phyloP scores from a whole-genome alignment of 169 alveolate genomes.

The Plasmodium ovale region DNA sequence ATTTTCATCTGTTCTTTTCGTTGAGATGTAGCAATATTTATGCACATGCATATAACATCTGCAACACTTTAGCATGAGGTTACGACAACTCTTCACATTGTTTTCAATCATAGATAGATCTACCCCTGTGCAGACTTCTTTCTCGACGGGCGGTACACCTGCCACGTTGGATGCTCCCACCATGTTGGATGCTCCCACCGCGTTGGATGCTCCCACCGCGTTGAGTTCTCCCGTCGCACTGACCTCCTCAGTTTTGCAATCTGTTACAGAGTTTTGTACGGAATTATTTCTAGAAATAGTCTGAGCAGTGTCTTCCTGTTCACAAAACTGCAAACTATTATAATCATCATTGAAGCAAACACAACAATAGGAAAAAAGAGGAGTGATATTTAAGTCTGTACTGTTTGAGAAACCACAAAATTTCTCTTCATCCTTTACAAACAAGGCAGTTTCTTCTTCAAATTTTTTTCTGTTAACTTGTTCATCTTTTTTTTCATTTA shows the following conservation, averaged over 20 bases:
- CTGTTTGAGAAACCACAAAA: constrained; percentile 67
- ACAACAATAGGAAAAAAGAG: constrained; percentile 47
- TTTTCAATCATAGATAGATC: constrained; percentile 32
- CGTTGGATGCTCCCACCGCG: background rate
- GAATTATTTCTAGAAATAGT: constrained; percentile 24
- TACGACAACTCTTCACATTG: constrained; percentile 28
- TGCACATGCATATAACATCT: constrained; percentile 74
- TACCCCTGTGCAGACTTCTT: too few species aligned
- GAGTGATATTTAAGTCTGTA: constrained; percentile 63
- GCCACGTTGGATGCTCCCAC: background rate
- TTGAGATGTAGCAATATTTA: constrained; percentile 61
- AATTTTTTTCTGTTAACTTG: background rate
- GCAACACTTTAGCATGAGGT: constrained; percentile 42
- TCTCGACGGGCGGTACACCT: background rate
- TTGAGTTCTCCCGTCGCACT: background rate
- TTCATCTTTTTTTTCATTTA: background rate
- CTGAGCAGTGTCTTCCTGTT: constrained; percentile 10
- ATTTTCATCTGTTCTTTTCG: constrained; percentile 47
- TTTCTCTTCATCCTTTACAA: constrained; percentile 48
- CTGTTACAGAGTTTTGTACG: background rate
- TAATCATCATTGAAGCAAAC: constrained; percentile 68
- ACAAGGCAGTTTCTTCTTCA: background rate
- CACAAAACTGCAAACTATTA: constrained; percentile 45
- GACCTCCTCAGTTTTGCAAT: background rate
- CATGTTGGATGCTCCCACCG: background rate